These are phyloP conservation scores for Fragosphaeria purpurea DNA, from an alignment of 2,329 filamentous ascomycete genomes.

Conservation along the genomic window DNA sequence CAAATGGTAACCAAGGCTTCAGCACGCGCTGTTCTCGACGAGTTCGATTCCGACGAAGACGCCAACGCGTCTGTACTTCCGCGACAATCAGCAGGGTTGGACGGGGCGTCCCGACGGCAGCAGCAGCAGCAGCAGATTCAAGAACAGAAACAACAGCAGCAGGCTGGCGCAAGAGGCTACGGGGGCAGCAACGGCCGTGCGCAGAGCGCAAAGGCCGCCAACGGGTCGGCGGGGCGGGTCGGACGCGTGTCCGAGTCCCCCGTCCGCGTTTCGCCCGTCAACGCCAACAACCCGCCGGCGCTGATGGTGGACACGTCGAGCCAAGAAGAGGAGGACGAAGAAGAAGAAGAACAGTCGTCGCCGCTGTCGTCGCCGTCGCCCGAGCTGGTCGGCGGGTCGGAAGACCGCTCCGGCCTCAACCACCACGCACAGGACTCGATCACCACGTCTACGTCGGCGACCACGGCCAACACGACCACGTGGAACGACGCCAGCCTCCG, in stretches of 20 bases:
- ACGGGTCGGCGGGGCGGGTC: constrained; percentile 19
- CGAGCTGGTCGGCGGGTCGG: constrained; percentile 40
- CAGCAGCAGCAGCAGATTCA: constrained; percentile 15
- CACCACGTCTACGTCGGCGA: constrained; percentile 45
- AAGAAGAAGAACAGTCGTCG: constrained; percentile 50
- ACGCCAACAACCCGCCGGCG: constrained; percentile 47
- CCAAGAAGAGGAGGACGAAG: constrained; percentile 45
- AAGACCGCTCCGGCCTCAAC: constrained; percentile 27
- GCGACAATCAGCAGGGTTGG: constrained; percentile 18
- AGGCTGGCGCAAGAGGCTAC: constrained; percentile 29
- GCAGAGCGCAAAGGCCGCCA: constrained; percentile 15
- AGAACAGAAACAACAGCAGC: constrained; percentile 17
- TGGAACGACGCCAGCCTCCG: constrained; percentile 85
- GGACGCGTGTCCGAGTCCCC: constrained; percentile 58
- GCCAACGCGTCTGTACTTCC: constrained; percentile 16
- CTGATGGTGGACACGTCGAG: constrained; percentile 63
- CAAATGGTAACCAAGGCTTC: constrained; percentile 50
- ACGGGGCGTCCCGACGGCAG: constrained; percentile 8
- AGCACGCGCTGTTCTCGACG: constrained; percentile 57
- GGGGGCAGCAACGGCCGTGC: constrained; percentile 28
- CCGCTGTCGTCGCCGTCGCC: constrained; percentile 55
- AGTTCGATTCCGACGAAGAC: constrained; percentile 53
- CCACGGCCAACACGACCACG: constrained; percentile 33
- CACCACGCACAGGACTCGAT: constrained; percentile 37
- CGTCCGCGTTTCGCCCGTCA: constrained; percentile 50